Conservation (phyloP, 257 asterid species). For the Prunella vulgaris region DNA sequence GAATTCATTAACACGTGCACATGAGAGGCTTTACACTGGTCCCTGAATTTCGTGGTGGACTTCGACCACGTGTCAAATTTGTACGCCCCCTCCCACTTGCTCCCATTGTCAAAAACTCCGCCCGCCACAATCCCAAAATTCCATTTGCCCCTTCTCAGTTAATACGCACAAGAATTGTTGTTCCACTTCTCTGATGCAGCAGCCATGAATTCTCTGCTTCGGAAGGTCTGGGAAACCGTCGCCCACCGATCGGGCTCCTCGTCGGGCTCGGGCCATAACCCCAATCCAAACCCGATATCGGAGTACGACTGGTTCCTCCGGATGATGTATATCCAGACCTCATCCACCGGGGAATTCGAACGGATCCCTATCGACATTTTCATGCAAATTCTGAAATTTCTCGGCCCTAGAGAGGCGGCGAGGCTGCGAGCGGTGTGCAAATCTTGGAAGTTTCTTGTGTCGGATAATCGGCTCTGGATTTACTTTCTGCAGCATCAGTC, state of each 20-base stretch:
- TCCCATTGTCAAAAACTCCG: conserved; percentile 18
- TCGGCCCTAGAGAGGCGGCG: conserved; percentile 83
- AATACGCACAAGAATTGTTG: too few species aligned
- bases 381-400: conserved; percentile 47
- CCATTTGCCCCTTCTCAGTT: neutral
- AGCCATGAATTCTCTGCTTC: conserved; percentile 50
- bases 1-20: too few species aligned
- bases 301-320: conserved; percentile 50
- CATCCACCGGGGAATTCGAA: conserved; percentile 81
- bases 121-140: conserved; percentile 11
- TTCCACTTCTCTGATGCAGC: neutral
- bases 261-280: conserved; percentile 10
- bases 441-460: conserved; percentile 61
- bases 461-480: conserved; percentile 89
- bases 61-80: conserved; percentile 20
- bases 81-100: neutral
- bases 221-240: conserved; percentile 66
- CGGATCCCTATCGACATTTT: conserved; percentile 74
- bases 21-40: neutral
- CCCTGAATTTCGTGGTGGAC: neutral
- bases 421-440: conserved; percentile 69
- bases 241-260: conserved; percentile 39
- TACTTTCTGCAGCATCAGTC: conserved; percentile 74
- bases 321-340: conserved; percentile 46
- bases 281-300: conserved; percentile 21